Percentiles rank a stretch among this genome's conserved stretches.
These are phyloP conservation scores for Vitis rotundifolia DNA, from an alignment of 164 flowering plant genomes.

Conservation along the genomic window DNA sequence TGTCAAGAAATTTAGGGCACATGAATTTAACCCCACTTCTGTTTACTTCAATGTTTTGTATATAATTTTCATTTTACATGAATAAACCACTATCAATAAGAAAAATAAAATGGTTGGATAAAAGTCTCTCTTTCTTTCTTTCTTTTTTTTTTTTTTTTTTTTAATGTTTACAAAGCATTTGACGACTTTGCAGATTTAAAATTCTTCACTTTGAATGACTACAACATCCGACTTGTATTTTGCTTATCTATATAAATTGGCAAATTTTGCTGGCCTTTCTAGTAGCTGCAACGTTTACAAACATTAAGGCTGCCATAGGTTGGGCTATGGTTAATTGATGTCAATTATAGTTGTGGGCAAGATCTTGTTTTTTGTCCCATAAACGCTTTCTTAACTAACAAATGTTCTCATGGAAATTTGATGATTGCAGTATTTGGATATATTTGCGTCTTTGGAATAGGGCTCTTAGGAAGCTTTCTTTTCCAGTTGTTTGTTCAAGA, in stretches of 20 bases:
- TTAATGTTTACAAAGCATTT: constrained; percentile 39
- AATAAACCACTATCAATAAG: too few relatives aligned
- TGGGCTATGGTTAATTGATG: constrained; percentile 4
- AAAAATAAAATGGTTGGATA: too few relatives aligned
- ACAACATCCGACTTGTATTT: constrained; percentile 78
- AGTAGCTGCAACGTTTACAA: constrained; percentile 47
- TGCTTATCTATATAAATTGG: constrained; percentile 54
- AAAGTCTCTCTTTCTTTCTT: too few relatives aligned
- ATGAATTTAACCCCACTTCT: too few relatives aligned
- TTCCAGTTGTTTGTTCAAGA: constrained; percentile 52
- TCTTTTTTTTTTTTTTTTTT: too few relatives aligned
- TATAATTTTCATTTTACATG: too few relatives aligned
- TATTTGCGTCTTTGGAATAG: constrained; percentile 50
- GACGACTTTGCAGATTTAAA: constrained; percentile 63
- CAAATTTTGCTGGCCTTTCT: constrained; percentile 65
- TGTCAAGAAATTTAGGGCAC: too few relatives aligned
- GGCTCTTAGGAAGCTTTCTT: constrained; percentile 72
- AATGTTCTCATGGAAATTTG: not conserved
- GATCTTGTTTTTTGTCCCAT: not conserved
- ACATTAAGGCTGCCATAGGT: constrained; percentile 49
- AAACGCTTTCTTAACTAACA: not conserved
- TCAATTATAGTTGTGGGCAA: not conserved
- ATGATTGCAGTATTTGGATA: constrained; percentile 60
- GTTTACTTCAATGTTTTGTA: too few relatives aligned
- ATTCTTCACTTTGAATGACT: constrained; percentile 73